Evolutionary conservation across 23 red algal species (phyloP), one percentile per base, ranked within the genome.

Genomic region (Gracilaria gracilis): DNA sequence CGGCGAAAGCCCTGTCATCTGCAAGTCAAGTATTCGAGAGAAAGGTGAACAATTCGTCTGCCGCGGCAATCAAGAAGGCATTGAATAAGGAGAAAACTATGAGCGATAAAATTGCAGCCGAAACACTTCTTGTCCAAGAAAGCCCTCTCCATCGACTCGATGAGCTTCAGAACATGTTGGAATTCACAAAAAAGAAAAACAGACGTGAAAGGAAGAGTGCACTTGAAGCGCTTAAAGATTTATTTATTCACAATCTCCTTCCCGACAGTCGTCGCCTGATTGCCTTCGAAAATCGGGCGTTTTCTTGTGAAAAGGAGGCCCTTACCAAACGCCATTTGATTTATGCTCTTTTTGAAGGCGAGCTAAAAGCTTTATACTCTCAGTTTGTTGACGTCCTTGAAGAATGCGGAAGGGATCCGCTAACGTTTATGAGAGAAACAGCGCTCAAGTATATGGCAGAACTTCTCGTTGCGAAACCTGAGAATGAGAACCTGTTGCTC

Each of bases 261-360:
- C 95, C 95, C 2, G 71, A 74, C 19, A 75, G 71, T 28, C 67
- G 96, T 25, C 83, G 89, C 15, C 57, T 98, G 57, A 67, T 83
- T 20, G 57, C 19, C 4, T 95, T 98, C 66, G 79, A 78, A 11
- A 79, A 84, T 36, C 69, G 92, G 61, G 80, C 93, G 29, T 98
- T 81, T 59, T 64, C 62, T 34, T 86, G 67, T 33, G 76, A 35
- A 23, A 82, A 82, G 57, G 38, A 40, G 15, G 67, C 66, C 0
- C 32, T 95, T 13, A 84, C 93, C 39, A 92, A 95, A 37, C 54
- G 93, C 14, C 88, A 95, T 83, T 24, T 98, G 46, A 77, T 83
- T 44, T 98, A 93, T 81, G 89, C 93, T 25, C 44, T 92, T 49
- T 98, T 91, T 48, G 96, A 98, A 74, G 76, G 67, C 47, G 86